These are phyloP conservation scores for Lipomyces starkeyi DNA, from an alignment of 805 yeast genomes.

Conservation along the genomic window DNA sequence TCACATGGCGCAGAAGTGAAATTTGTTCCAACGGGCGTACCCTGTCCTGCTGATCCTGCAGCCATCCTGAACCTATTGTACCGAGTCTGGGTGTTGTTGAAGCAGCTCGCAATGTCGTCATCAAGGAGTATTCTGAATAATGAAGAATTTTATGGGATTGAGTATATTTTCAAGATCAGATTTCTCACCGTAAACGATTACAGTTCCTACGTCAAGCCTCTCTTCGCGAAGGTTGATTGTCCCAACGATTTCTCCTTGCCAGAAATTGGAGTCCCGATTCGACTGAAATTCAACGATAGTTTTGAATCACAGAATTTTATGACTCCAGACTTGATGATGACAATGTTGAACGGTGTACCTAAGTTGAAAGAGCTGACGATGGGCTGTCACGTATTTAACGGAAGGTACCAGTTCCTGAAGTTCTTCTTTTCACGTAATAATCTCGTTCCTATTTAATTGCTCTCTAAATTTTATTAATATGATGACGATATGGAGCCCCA, in stretches of 20 bases:
- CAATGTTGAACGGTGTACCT: not conserved
- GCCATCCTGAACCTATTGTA: not conserved
- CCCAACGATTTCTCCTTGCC: not conserved
- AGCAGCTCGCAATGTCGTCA: constrained; percentile 1
- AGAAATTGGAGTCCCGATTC: not conserved
- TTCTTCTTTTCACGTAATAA: not conserved
- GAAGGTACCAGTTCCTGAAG: not conserved
- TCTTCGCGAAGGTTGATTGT: not conserved
- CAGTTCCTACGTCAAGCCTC: not conserved
- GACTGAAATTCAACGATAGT: not conserved
- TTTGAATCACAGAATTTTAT: not conserved
- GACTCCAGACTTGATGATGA: not conserved
- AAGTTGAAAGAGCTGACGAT: not conserved
- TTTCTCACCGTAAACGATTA: not conserved
- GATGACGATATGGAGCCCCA: not conserved
- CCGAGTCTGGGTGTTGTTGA: not conserved
- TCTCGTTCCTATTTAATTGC: not conserved
- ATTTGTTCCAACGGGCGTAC: not conserved
- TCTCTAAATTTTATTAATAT: not conserved
- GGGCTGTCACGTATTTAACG: not conserved
- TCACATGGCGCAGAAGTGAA: not conserved
- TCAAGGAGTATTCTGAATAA: not conserved
- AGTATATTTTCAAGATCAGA: not conserved
- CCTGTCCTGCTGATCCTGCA: not conserved
- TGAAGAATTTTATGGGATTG: not conserved